Evolutionary conservation across 108 stramenopile species (phyloP).

Genomic region (Nitzschia sp.): DNA sequence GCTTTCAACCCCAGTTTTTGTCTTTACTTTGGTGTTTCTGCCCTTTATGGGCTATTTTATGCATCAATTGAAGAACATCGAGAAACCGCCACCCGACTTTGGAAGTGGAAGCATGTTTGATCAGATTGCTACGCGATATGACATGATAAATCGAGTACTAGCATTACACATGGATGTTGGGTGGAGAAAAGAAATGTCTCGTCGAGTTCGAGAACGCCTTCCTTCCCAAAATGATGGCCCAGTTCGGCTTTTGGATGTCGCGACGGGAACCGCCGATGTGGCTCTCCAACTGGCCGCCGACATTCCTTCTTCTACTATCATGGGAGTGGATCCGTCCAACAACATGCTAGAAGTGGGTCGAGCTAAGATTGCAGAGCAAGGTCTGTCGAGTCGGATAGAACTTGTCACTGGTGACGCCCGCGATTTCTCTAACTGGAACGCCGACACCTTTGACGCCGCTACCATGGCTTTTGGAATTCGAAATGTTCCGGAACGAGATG

Average conservation of each 20-base stretch:
- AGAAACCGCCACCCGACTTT: conserved; percentile 20
- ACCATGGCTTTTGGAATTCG: conserved; percentile 96
- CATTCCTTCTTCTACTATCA: conserved; percentile 29
- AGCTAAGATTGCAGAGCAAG: conserved; percentile 51
- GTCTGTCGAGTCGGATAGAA: conserved; percentile 44
- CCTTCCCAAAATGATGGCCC: neutral
- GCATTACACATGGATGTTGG: conserved; percentile 83
- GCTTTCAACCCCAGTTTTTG: neutral
- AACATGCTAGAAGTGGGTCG: conserved; percentile 86
- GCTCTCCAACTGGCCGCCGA: conserved; percentile 75
- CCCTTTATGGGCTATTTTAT: conserved; percentile 4
- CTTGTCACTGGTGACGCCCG: conserved; percentile 74
- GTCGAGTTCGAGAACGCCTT: conserved; percentile 1
- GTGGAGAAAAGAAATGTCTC: conserved; percentile 74
- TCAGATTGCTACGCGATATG: conserved; percentile 74
- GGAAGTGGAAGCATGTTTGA: conserved; percentile 82
- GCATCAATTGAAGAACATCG: neutral
- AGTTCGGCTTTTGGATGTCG: conserved; percentile 64
- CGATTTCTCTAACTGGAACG: conserved; percentile 29
- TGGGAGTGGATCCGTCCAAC: conserved; percentile 86
- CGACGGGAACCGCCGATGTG: conserved; percentile 94
- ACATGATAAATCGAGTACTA: conserved; percentile 83
- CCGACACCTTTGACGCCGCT: conserved; percentile 74
- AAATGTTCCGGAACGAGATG: conserved; percentile 72
- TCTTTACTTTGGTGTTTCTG: neutral